Evolutionary conservation across 176 grass and related monocot genomes (phyloP).

Genomic region (Aegilops sharonensis): DNA sequence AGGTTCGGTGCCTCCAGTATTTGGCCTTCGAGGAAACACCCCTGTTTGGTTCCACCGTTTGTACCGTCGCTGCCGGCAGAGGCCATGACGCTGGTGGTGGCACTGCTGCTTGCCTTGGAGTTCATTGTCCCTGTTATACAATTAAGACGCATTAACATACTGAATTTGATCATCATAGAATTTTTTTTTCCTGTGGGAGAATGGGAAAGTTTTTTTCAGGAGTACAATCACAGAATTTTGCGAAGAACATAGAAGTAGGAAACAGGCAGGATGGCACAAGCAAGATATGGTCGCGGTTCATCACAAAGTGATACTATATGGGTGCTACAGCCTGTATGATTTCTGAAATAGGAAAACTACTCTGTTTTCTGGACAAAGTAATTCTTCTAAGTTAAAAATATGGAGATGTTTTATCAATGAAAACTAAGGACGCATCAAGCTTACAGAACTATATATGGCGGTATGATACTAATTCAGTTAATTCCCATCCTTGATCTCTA

Average conservation of each 20-base stretch:
- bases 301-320: background rate
- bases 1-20: constrained; percentile 77
- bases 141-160: background rate
- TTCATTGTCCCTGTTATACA: constrained; percentile 38
- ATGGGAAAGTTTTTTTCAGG: background rate
- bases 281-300: background rate
- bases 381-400: too few species aligned
- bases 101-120: constrained; percentile 51
- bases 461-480: background rate
- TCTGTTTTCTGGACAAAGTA: too few species aligned
- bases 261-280: background rate
- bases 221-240: background rate
- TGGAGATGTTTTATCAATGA: too few species aligned
- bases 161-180: too few species aligned
- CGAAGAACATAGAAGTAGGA: background rate
- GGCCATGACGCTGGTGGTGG: constrained; percentile 40
- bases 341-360: too few species aligned
- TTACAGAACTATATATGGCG: too few species aligned
- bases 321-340: too few species aligned
- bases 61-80: constrained; percentile 39
- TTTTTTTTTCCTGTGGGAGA: too few species aligned
- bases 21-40: constrained; percentile 38
- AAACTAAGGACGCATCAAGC: background rate
- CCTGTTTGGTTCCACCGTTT: constrained; percentile 23
- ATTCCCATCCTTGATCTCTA: background rate